Evolutionary conservation across 1,139 yeast species (phyloP), one percentile per base, ranked within the genome.

Genomic region (Lodderomyces oxycetoniae): DNA sequence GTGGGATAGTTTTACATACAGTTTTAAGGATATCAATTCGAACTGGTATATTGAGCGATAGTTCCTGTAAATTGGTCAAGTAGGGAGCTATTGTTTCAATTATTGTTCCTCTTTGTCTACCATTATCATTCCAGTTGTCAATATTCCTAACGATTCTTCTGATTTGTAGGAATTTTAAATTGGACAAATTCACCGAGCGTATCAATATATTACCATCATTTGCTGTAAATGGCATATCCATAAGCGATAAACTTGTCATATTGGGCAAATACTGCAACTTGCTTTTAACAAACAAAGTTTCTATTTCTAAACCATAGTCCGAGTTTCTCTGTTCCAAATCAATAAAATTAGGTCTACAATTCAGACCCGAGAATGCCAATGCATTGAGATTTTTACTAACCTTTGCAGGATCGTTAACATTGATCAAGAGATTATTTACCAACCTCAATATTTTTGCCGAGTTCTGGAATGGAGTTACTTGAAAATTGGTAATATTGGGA

Each of bases 391-490:
- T 41, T 0, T 41, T 29, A 28, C 53, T 36, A 3, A 45, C 36
- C 10, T 7, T 10, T 9, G 20, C 27, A 4, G 34, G 27, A 14
- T 37, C 41, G 15, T 42, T 35, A 3, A 19, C 32, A 21, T 44
- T 45, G 7, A 53, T 38, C n/a, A 57, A 37, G 11, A 57, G 28
- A 17, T 40, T 43, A 32, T 51, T 40, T 21, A 57, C 39, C 8
- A 60, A 46, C 22, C 42, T 43, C 2, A 33, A 26, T 15, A 63
- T 44, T 17, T 49, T 46, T 3, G 26, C 33, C 5, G 53, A 40
- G 32, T 50, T 52, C 15, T 41, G 38, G 37, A 59, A 61, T 10
- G 67, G 67, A 24, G 52, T 47, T 11, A 63, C 45, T 34, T 52
- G 59, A 30, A 65, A 52, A 17, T 47, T 41, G 8, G 28, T 41